A percentile compares a stretch with the other conserved stretches of the same genome.
Conservation (phyloP, 2,329 filamentous ascomycete genomes). For the Plenodomus lindquistii region DNA sequence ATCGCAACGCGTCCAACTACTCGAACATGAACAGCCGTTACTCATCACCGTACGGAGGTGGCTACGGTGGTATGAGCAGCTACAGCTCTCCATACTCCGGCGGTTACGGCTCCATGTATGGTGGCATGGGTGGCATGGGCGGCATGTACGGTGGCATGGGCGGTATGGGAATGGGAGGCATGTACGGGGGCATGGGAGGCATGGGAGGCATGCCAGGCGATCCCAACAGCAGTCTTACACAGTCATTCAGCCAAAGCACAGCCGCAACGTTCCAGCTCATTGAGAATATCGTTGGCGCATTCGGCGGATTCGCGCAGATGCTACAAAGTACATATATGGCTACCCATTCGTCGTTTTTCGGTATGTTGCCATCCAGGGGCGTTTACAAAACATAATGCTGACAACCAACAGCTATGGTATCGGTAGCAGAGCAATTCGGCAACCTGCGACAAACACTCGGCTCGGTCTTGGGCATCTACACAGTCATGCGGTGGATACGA, state of each 20-base stretch:
- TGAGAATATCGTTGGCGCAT: slow-evolving; percentile 93
- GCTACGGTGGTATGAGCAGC: slow-evolving; percentile 55
- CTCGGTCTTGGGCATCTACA: slow-evolving; percentile 93
- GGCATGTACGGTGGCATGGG: slow-evolving; percentile 48
- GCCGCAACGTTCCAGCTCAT: slow-evolving; percentile 98
- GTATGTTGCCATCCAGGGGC: slow-evolving; percentile 56
- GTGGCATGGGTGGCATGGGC: slow-evolving; percentile 48
- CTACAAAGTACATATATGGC: slow-evolving; percentile 99
- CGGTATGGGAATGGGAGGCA: slow-evolving; percentile 41
- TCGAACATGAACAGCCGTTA: slow-evolving; percentile 64
- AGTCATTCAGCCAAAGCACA: slow-evolving; percentile 91
- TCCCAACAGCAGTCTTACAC: slow-evolving; percentile 92
- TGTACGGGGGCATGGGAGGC: slow-evolving; percentile 55
- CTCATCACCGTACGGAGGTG: slow-evolving; percentile 53
- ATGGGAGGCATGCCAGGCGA: slow-evolving; percentile 52
- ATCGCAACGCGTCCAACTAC: slow-evolving; percentile 85
- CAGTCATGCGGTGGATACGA: slow-evolving; percentile 90
- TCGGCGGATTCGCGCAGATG: slow-evolving; percentile 98
- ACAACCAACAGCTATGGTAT: slow-evolving; percentile 76
- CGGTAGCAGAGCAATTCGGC: slow-evolving; percentile 95
- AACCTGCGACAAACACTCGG: slow-evolving; percentile 92
- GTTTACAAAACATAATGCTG: slow-evolving; percentile 8
- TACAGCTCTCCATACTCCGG: slow-evolving; percentile 60
- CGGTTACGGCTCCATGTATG: slow-evolving; percentile 46
- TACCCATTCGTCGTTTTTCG: slow-evolving; percentile 97